Conservation (phyloP, 2,329 filamentous ascomycete genomes). For the Aspergillus chevalieri region DNA sequence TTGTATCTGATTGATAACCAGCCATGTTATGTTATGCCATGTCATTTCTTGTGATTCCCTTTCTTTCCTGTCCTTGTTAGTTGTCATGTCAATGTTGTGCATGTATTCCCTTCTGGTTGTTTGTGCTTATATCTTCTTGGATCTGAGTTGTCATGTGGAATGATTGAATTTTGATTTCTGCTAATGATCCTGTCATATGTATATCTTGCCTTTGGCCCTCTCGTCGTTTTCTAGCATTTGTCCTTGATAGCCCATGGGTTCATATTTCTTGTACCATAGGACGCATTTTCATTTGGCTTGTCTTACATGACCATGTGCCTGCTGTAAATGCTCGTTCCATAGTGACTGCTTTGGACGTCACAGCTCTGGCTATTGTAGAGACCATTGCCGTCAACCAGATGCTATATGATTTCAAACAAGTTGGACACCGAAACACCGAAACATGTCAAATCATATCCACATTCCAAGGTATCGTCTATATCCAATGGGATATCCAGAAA, state of each 20-base stretch:
- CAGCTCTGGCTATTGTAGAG: too few species aligned
- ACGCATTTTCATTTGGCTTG: too few species aligned
- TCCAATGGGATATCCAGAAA: not conserved
- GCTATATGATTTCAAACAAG: too few species aligned
- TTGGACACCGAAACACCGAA: too few species aligned
- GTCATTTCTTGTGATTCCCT: constrained; percentile 9
- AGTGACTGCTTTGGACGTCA: too few species aligned
- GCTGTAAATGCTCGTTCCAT: too few species aligned
- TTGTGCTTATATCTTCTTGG: not conserved
- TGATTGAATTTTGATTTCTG: not conserved
- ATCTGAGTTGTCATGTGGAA: not conserved
- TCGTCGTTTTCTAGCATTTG: too few species aligned
- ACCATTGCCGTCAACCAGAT: too few species aligned
- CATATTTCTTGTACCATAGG: too few species aligned
- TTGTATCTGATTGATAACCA: constrained; percentile 1
- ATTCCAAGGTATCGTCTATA: not conserved
- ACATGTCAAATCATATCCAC: not conserved
- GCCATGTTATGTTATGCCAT: constrained; percentile 1
- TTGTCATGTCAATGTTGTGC: not conserved
- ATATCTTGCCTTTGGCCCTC: not conserved
- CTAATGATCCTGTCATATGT: not conserved
- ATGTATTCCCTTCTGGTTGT: constrained; percentile 5
- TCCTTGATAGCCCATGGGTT: too few species aligned
- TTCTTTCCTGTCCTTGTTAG: constrained; percentile 15
- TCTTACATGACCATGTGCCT: too few species aligned